A percentile compares a stretch with the other conserved stretches of the same genome.
Evolutionary conservation across 345 rosid species (phyloP).

Genomic region (Eucalyptus sideroxylon): DNA sequence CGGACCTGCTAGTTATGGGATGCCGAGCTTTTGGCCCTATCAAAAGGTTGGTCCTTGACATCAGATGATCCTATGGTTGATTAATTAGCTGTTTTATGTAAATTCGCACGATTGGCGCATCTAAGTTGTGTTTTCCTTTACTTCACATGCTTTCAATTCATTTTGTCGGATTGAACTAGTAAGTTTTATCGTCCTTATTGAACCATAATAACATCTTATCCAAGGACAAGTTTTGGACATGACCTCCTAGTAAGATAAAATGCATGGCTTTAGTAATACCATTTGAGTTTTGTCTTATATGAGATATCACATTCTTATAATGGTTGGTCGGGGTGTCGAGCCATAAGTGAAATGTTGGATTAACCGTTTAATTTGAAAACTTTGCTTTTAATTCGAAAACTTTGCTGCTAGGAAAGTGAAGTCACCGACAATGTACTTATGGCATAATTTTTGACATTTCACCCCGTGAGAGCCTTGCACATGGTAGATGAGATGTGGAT

Average conservation of each 20-base stretch:
- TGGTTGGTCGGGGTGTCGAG: not conserved
- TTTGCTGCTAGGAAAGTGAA: not conserved
- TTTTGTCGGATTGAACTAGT: not conserved
- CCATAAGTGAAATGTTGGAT: not conserved
- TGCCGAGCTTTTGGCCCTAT: constrained; percentile 72
- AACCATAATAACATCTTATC: not conserved
- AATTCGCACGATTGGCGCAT: not conserved
- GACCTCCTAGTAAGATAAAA: not conserved
- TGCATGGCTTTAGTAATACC: not conserved
- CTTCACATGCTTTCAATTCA: not conserved
- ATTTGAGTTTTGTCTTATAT: not conserved
- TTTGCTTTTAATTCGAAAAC: not conserved
- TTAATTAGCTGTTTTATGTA: not conserved
- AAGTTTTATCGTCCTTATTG: not conserved
- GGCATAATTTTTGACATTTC: not conserved
- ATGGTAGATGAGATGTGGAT: not conserved
- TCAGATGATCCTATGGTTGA: not conserved
- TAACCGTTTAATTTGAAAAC: not conserved
- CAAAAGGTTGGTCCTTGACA: constrained; percentile 39
- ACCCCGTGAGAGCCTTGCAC: not conserved
- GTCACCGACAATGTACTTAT: not conserved
- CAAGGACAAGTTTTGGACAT: not conserved
- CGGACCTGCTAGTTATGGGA: constrained; percentile 80
- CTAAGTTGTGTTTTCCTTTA: not conserved
- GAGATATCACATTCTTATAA: not conserved